Base-by-base conservation (phyloP, 192 early-diverging fungal species). In the Rhizophagus prolifer region DNA sequence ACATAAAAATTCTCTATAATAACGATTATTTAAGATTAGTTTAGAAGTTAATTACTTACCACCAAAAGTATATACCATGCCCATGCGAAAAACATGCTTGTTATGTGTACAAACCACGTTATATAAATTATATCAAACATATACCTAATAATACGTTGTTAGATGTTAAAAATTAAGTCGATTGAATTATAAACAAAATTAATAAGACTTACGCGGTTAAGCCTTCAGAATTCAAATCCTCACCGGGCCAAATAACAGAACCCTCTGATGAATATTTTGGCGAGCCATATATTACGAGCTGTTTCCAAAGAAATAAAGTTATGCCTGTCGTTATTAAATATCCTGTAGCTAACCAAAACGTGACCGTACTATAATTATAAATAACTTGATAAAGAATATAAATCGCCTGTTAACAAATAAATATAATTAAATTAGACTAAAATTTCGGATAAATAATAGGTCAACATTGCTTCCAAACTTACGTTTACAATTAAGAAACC, bases 101-200 rank as follows among this genome's bases (percentile, higher is more conserved):
- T 82, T 46, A 90, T 77, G 79, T 93, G 91, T 44, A 91, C 91
- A 71, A 91, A 88, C 93, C 93, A 94, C 23, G 92, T 90, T 41
- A 95, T 85, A 66, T 95, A 95, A 66, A 95, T 92, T 63, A 94
- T 88, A 72, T 95, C 94, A 79, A 94, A 95, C 81, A 91, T 90
- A 72, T 94, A 94, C 41, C 91, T 92, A 85, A 77, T 77, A 77
- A 66, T 58, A 84, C 54, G 47, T 80, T 81, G 0, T 34, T 58
- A 72, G 63, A 78, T 10, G 77, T 54, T 58, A 79, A 62, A n/a
- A 68, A 26, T 61, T n/a, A 0, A 10, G 7, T 25, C 9, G 9
- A 26, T 7, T 13, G 10, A 25, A 58, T 46, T 16, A 58, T 74
- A 38, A 8, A 46, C 12, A 31, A 34, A 63, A 58, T 31, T 9